Conservation (phyloP, 2,329 filamentous ascomycete genomes). For the Fusarium duplospermum region DNA sequence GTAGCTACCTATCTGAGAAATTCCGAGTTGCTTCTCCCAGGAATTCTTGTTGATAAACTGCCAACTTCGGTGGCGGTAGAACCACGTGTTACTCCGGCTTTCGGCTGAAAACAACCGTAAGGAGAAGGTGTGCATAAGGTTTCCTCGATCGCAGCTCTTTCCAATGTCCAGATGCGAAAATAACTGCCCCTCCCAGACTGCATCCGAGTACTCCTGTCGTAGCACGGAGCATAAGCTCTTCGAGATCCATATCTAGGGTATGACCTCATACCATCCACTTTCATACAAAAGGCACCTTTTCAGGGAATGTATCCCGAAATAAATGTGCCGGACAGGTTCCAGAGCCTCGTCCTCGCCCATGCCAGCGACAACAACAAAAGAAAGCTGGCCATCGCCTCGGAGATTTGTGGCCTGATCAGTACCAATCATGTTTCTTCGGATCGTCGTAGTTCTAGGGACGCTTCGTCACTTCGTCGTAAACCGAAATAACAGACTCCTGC, state of each 20-base stretch:
- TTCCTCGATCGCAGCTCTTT: background rate
- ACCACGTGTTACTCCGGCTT: background rate
- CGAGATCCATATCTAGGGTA: too few relatives aligned
- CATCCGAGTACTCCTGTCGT: background rate
- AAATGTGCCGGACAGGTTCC: too few relatives aligned
- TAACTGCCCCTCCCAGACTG: background rate
- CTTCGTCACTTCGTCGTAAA: too few relatives aligned
- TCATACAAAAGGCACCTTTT: too few relatives aligned
- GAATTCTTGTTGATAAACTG: background rate
- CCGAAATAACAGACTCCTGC: too few relatives aligned
- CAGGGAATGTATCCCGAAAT: too few relatives aligned
- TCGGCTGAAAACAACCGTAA: background rate
- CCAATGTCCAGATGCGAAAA: background rate
- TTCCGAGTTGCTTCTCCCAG: background rate
- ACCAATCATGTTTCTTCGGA: too few relatives aligned
- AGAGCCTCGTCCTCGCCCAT: too few relatives aligned
- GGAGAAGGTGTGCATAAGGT: background rate
- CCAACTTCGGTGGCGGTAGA: background rate
- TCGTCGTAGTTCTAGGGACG: too few relatives aligned
- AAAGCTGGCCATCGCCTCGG: too few relatives aligned
- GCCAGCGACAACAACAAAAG: too few relatives aligned
- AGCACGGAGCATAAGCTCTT: background rate
- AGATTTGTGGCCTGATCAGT: conserved; percentile 34
- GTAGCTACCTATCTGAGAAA: background rate
- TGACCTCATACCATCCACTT: too few relatives aligned